phyloP scores from a whole-genome alignment of 192 early-diverging fungal genomes.

The Podochytrium sp. region DNA sequence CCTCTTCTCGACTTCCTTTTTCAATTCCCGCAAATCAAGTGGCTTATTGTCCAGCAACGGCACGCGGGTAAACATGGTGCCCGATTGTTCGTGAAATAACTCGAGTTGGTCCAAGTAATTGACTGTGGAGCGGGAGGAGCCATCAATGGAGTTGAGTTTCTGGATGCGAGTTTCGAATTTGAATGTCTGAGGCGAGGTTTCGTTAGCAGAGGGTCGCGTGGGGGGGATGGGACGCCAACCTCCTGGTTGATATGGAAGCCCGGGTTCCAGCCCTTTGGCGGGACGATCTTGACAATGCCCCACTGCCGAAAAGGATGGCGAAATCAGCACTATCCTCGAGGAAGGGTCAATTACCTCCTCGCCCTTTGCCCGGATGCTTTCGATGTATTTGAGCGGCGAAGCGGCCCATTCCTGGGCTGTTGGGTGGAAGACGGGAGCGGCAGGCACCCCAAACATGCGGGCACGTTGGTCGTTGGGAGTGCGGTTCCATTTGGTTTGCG shows the following conservation, averaged over 20 bases:
- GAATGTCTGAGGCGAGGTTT: constrained; percentile 66
- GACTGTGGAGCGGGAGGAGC: constrained; percentile 79
- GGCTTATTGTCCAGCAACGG: constrained; percentile 82
- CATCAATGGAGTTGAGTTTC: constrained; percentile 90
- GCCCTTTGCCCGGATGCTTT: constrained; percentile 73
- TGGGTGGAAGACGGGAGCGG: constrained; percentile 82
- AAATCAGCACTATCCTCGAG: too few species aligned
- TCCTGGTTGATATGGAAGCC: constrained; percentile 80
- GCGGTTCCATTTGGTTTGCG: neutral
- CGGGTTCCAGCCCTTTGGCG: constrained; percentile 84
- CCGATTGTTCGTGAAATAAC: constrained; percentile 83
- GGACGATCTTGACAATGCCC: constrained; percentile 90
- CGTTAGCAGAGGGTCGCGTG: neutral
- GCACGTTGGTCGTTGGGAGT: neutral
- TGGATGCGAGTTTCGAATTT: constrained; percentile 88
- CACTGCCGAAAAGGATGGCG: too few species aligned
- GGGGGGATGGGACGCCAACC: constrained; percentile 43
- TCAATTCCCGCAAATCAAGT: constrained; percentile 81
- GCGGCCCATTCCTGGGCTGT: constrained; percentile 80
- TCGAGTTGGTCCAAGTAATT: constrained; percentile 92
- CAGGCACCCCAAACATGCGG: constrained; percentile 67
- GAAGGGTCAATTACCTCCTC: too few species aligned
- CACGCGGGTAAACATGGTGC: constrained; percentile 73
- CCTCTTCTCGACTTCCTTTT: constrained; percentile 76
- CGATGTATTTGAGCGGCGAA: constrained; percentile 80